Evolutionary conservation across 129 eudicot species (phyloP).

Genomic region (Lactuca saligna): DNA sequence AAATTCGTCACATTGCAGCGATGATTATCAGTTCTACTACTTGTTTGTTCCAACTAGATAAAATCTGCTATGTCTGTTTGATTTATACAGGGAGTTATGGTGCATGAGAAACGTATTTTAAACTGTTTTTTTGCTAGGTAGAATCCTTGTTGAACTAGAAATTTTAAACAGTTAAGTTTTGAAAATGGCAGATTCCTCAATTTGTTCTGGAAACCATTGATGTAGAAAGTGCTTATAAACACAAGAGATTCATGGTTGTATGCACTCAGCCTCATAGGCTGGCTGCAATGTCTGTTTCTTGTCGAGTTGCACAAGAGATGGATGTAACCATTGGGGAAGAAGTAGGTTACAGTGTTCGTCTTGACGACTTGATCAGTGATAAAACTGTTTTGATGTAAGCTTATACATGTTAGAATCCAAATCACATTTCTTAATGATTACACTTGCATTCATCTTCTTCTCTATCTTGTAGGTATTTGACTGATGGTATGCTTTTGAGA

Average conservation of each 20-base stretch:
- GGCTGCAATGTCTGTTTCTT: slow-evolving; percentile 98
- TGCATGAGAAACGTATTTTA: too few species aligned
- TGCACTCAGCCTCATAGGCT: slow-evolving; percentile 98
- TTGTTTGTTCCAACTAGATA: too few species aligned
- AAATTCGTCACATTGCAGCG: background rate
- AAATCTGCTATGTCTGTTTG: too few species aligned
- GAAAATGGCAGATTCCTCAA: slow-evolving; percentile 74
- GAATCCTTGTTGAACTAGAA: too few species aligned
- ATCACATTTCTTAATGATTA: too few species aligned
- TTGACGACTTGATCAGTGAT: slow-evolving; percentile 89
- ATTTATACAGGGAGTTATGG: too few species aligned
- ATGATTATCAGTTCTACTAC: too few species aligned
- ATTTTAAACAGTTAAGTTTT: background rate
- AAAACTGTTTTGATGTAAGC: slow-evolving; percentile 83
- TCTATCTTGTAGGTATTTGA: slow-evolving; percentile 53
- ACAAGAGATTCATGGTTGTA: slow-evolving; percentile 74
- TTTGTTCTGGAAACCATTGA: slow-evolving; percentile 88
- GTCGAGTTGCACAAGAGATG: slow-evolving; percentile 98
- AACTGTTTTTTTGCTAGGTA: too few species aligned
- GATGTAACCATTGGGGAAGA: slow-evolving; percentile 94
- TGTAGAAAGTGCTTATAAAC: slow-evolving; percentile 56
- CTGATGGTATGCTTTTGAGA: slow-evolving; percentile 99
- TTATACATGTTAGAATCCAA: background rate
- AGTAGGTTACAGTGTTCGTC: slow-evolving; percentile 94
- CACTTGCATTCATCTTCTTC: background rate